phyloP scores from a whole-genome alignment of 192 early-diverging fungal genomes.

The Backusella tarrabulga region DNA sequence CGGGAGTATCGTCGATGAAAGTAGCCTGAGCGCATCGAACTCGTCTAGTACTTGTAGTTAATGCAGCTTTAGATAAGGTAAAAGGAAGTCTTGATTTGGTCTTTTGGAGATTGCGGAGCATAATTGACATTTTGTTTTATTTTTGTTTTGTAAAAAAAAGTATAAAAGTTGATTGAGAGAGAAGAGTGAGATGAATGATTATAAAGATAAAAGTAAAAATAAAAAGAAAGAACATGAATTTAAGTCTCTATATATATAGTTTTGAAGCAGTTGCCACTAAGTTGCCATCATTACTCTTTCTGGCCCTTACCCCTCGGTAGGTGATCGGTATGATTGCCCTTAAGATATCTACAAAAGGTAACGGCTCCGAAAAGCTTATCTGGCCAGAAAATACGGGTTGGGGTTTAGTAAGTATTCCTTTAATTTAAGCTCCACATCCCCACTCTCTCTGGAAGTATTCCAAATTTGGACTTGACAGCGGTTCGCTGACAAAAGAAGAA shows the following conservation, averaged over 20 bases:
- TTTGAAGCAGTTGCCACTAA: background rate
- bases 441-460: background rate
- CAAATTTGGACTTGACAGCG: slow-evolving; percentile 9
- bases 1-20: background rate
- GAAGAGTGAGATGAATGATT: background rate
- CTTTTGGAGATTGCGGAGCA: slow-evolving; percentile 6
- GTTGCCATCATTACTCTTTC: background rate
- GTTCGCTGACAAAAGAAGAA: background rate
- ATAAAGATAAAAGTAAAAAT: background rate
- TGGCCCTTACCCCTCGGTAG: slow-evolving; percentile 5
- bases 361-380: background rate
- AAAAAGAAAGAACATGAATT: background rate
- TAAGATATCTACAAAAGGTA: background rate
- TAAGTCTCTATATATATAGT: background rate
- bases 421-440: background rate
- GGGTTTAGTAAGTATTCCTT: background rate
- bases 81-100: background rate
- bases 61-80: background rate
- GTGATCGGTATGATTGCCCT: background rate
- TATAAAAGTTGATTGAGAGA: background rate
- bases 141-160: background rate
- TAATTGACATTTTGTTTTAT: background rate
- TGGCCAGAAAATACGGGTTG: background rate
- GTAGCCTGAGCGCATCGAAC: slow-evolving; percentile 8
- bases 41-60: slow-evolving; percentile 2